Evolutionary conservation across 2,329 filamentous ascomycete genomes (phyloP).

Genomic region (Colletotrichum sojae): DNA sequence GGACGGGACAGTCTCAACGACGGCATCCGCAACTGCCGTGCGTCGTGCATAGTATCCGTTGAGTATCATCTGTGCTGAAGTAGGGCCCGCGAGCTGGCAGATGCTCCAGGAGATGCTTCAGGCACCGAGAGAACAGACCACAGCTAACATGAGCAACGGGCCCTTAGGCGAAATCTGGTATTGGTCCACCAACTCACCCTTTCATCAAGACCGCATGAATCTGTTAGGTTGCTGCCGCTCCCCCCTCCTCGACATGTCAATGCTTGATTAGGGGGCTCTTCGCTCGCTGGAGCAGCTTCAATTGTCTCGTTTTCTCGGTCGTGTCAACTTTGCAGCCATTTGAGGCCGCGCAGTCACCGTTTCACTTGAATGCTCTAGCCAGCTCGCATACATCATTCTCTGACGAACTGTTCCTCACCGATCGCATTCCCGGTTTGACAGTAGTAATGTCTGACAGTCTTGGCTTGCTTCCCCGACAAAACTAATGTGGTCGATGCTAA

Average conservation of each 20-base stretch:
- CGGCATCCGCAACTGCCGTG: neutral
- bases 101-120: too few relatives aligned
- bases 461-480: conserved; percentile 27
- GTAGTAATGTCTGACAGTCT: conserved; percentile 15
- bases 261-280: conserved; percentile 19
- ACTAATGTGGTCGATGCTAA: conserved; percentile 21
- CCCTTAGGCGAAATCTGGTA: conserved; percentile 15
- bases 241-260: conserved; percentile 15
- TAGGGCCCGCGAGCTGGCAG: neutral
- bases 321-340: neutral
- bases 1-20: conserved; percentile 18
- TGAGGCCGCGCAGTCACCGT: conserved; percentile 18
- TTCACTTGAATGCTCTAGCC: conserved; percentile 12
- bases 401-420: conserved; percentile 18
- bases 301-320: neutral
- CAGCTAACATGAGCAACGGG: conserved; percentile 7
- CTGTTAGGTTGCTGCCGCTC: conserved; percentile 27
- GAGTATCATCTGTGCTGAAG: neutral
- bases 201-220: conserved; percentile 30
- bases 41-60: neutral
- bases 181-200: conserved; percentile 21
- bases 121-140: conserved; percentile 7
- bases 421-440: conserved; percentile 22
- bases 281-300: neutral
- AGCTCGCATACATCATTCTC: conserved; percentile 9